These are phyloP conservation scores for Fusarium sp. DNA, from an alignment of 2,329 filamentous ascomycete species.

Conservation along the genomic window DNA sequence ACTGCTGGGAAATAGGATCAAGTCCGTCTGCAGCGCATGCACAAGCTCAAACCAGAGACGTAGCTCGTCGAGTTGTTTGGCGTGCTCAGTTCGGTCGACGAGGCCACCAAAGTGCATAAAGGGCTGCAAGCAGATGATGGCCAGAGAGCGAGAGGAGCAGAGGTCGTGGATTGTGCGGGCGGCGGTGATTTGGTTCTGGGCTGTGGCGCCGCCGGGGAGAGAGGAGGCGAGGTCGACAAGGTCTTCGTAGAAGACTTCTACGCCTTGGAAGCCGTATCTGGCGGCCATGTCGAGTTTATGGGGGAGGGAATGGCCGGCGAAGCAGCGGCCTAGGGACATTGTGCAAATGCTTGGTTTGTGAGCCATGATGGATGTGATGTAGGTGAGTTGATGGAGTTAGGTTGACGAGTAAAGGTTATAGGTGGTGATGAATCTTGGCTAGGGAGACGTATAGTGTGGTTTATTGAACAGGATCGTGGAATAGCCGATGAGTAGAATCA, in stretches of 20 bases:
- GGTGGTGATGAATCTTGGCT: constrained; percentile 3
- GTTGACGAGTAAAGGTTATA: not conserved
- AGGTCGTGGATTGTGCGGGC: constrained; percentile 65
- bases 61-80: constrained; percentile 67
- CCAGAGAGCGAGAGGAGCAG: constrained; percentile 63
- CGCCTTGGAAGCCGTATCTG: constrained; percentile 70
- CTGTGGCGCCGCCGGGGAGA: constrained; percentile 51
- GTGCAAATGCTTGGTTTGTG: constrained; percentile 75
- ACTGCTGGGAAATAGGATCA: constrained; percentile 78
- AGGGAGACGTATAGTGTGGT: not conserved
- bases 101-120: constrained; percentile 83
- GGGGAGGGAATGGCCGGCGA: constrained; percentile 71
- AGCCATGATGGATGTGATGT: constrained; percentile 50
- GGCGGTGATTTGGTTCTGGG: constrained; percentile 62
- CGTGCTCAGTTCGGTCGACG: constrained; percentile 67
- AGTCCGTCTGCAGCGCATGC: constrained; percentile 70
- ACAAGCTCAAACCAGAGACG: constrained; percentile 75
- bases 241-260: constrained; percentile 84
- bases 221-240: constrained; percentile 67
- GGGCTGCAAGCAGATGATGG: constrained; percentile 74
- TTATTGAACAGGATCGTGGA: not conserved
- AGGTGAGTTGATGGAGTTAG: not conserved
- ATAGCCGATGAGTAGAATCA: not conserved
- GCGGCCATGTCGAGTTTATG: constrained; percentile 75
- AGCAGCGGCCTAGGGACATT: constrained; percentile 78